Evolutionary conservation across 768 basidiomycete species (phyloP), one percentile per base, ranked within the genome.

Genomic region (Mrakia frigida): DNA sequence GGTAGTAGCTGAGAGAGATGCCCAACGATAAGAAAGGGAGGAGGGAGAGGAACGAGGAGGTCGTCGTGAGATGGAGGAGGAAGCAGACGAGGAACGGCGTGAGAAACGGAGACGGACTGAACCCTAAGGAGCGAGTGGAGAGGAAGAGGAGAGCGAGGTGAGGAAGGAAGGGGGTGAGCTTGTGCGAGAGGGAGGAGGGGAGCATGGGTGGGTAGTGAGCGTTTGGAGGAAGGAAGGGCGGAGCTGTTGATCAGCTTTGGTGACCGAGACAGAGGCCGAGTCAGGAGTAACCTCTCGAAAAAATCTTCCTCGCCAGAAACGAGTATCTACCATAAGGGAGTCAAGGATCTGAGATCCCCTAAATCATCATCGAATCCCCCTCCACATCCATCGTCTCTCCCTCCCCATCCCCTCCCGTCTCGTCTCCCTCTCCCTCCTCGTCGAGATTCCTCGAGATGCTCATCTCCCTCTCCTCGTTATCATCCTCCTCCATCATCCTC

Each of bases 351-450:
- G n/a, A n/a, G n/a, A n/a, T n/a, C n/a, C 35, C 31, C 35, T 39
- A 68, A 13, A 68, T 68, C 65, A 68, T 68, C 65, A 68, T 68
- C 37, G 65, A 68, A 39, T 68, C 65, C 25, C 65, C 65, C 39
- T 68, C 65, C 35, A 68, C 65, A 37, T 68, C 65, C 65, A 68
- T 68, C 65, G 65, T 68, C 25, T 68, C 63, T 33, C 35, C 63
- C 18, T 65, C 65, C 37, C 37, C 63, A 1, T 41, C 65, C 14
- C 21, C 63, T 0, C 16, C 63, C 11, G 43, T 25, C 11, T n/a
- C 65, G 13, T 25, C 65, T 1, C 14, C 35, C 37, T 35, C 35
- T 11, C 65, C 25, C 61, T n/a, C 61, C 9, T 14, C 31, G 7
- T 33, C 28, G 14, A 25, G n/a, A 14, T 63, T n/a, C n/a, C n/a